Conservation (phyloP, 139 green algal species). For the Spirogloea muscicola region DNA sequence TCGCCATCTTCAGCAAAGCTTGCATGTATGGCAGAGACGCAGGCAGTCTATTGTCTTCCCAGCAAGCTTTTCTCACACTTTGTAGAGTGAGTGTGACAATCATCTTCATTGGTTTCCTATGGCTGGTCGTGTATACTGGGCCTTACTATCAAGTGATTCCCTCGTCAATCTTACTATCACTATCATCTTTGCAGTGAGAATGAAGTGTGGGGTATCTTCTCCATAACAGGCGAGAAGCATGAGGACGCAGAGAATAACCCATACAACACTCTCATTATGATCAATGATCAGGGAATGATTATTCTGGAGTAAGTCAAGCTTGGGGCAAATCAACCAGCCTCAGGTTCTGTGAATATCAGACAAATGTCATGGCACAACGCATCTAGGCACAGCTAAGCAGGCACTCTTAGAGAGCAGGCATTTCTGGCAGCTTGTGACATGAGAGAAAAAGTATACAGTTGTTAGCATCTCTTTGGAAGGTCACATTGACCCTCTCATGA, state of each 20-base stretch:
- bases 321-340: too few species aligned
- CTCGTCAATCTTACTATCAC: neutral
- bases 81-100: neutral
- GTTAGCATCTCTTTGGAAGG: too few species aligned
- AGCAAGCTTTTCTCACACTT: neutral
- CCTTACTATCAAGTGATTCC: too few species aligned
- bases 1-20: slow-evolving; percentile 40
- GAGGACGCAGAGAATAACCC: slow-evolving; percentile 27
- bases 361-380: too few species aligned
- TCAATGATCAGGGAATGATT: slow-evolving; percentile 46
- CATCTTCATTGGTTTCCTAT: too few species aligned
- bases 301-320: slow-evolving; percentile 18
- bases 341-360: too few species aligned
- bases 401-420: too few species aligned
- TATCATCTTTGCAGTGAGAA: slow-evolving; percentile 2
- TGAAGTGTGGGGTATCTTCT: slow-evolving; percentile 51
- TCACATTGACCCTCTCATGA: too few species aligned
- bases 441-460: too few species aligned
- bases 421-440: too few species aligned
- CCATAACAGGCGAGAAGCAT: slow-evolving; percentile 45
- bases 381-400: too few species aligned
- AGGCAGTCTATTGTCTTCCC: neutral
- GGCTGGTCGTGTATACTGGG: too few species aligned
- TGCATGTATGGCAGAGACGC: slow-evolving; percentile 25
- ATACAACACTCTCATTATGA: slow-evolving; percentile 53